Percentiles rank a stretch among this genome's conserved stretches.
Conservation (phyloP, 345 rosid species). For the Passiflora organensis region DNA sequence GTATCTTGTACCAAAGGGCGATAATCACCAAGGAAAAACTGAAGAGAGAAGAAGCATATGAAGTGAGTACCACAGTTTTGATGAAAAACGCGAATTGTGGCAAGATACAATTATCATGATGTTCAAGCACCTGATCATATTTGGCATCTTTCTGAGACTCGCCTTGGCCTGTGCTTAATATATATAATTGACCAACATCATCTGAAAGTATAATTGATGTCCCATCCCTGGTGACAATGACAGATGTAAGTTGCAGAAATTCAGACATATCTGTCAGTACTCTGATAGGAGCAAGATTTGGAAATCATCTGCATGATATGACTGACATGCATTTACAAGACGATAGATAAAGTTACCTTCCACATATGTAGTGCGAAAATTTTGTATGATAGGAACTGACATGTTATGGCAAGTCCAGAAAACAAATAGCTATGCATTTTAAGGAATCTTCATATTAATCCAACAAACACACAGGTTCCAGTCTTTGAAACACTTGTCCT, state of each 20-base stretch:
- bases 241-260: not conserved
- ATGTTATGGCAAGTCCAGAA: too few relatives aligned
- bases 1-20: constrained; percentile 88
- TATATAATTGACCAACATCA: constrained; percentile 93
- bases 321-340: not conserved
- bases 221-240: constrained; percentile 65
- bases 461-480: too few relatives aligned
- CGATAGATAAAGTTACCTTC: not conserved
- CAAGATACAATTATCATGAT: constrained; percentile 14
- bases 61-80: not conserved
- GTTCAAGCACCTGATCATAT: constrained; percentile 78
- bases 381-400: too few relatives aligned
- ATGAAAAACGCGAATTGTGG: not conserved
- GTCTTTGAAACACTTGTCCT: too few relatives aligned
- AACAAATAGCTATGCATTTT: too few relatives aligned
- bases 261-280: not conserved
- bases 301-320: not conserved
- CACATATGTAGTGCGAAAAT: not conserved
- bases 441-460: too few relatives aligned
- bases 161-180: constrained; percentile 94
- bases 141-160: constrained; percentile 91
- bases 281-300: not conserved
- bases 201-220: constrained; percentile 95
- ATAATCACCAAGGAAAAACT: constrained; percentile 98
- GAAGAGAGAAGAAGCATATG: constrained; percentile 20